These are phyloP conservation scores for Serendipita sp. DNA, from an alignment of 768 basidiomycete species.

Conservation along the genomic window DNA sequence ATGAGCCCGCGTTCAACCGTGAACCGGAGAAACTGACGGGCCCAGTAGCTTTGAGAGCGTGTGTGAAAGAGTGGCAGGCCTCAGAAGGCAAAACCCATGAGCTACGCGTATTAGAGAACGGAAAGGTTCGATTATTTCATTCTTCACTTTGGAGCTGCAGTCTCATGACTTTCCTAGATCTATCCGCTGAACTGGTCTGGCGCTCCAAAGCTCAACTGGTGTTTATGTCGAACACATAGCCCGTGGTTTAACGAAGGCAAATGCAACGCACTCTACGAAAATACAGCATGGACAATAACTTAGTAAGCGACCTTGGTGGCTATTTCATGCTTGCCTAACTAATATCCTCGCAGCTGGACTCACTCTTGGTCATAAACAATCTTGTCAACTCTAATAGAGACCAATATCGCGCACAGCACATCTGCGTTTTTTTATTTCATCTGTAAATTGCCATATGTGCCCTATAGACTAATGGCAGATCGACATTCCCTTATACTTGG, in stretches of 20 bases:
- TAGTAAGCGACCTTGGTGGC: neutral
- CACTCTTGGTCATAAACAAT: neutral
- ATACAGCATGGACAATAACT: neutral
- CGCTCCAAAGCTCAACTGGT: constrained; percentile 2
- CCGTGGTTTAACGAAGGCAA: neutral
- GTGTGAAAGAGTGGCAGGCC: neutral
- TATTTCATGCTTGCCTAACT: neutral
- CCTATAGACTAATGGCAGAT: neutral
- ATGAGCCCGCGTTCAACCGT: neutral
- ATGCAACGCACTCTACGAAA: neutral
- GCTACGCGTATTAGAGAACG: neutral
- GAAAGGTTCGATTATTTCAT: neutral
- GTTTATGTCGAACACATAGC: neutral
- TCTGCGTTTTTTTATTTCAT: too few relatives aligned
- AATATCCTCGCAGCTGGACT: neutral
- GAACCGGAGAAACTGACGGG: neutral
- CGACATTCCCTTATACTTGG: neutral
- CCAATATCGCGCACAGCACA: too few relatives aligned
- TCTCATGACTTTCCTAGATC: neutral
- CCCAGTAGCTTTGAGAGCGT: neutral
- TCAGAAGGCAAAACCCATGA: neutral
- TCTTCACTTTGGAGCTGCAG: neutral
- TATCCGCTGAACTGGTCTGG: neutral
- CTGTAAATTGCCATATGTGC: neutral
- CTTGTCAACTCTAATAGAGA: too few relatives aligned